Evolutionary conservation across 306 rosid genomes (phyloP).

Genomic region (Quercus dentata): DNA sequence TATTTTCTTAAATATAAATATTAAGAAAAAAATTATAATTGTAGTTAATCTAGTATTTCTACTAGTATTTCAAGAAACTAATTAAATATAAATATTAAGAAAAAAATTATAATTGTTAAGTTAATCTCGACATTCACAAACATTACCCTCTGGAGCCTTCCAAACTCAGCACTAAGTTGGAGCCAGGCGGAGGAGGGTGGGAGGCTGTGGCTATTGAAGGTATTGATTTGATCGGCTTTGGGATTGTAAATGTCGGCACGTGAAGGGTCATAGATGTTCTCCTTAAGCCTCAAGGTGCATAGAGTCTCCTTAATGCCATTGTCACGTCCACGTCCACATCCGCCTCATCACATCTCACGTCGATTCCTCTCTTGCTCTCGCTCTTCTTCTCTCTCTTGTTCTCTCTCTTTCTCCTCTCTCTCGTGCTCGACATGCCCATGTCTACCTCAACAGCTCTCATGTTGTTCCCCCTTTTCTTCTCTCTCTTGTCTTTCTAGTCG

Average conservation of each 20-base stretch:
- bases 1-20: too few relatives aligned
- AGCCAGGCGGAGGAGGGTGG: conserved; percentile 33
- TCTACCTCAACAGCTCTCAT: neutral
- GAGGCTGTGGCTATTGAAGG: conserved; percentile 27
- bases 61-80: too few relatives aligned
- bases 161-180: conserved; percentile 41
- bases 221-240: conserved; percentile 33
- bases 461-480: neutral
- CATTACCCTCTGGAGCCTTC: conserved; percentile 28
- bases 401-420: too few relatives aligned
- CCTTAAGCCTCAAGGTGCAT: conserved; percentile 24
- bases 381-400: too few relatives aligned
- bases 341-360: too few relatives aligned
- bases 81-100: neutral
- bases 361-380: too few relatives aligned
- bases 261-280: conserved; percentile 34
- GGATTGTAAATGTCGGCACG: conserved; percentile 40
- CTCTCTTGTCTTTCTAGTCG: neutral
- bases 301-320: conserved; percentile 37
- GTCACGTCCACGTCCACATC: neutral
- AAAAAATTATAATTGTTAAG: neutral
- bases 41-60: too few relatives aligned
- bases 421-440: too few relatives aligned
- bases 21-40: too few relatives aligned
- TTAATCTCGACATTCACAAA: neutral